Evolutionary conservation across 306 rosid genomes (phyloP).

Genomic region (Lupinus albus): DNA sequence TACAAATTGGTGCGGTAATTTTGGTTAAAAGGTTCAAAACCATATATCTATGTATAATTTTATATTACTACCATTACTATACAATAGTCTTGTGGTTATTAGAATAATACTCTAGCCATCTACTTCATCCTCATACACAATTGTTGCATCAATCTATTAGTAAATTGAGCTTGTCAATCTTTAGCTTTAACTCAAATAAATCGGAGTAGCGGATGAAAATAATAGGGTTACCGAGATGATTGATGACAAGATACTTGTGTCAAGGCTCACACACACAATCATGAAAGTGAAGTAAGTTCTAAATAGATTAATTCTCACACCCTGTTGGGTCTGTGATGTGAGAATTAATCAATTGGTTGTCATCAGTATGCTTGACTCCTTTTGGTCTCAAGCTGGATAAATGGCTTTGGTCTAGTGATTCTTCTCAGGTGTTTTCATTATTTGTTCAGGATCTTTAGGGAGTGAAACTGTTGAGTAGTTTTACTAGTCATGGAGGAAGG

Average conservation of each 20-base stretch:
- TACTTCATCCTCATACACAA: background rate
- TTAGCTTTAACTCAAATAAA: conserved; percentile 4
- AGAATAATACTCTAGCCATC: background rate
- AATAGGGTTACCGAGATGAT: background rate
- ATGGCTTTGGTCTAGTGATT: background rate
- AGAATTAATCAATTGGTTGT: too few relatives aligned
- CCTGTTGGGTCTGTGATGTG: background rate
- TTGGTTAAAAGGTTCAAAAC: conserved; percentile 12
- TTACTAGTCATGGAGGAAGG: background rate
- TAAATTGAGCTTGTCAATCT: conserved; percentile 1
- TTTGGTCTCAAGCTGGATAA: background rate
- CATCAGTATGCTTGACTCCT: too few relatives aligned
- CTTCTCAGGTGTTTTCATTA: background rate
- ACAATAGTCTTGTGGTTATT: background rate
- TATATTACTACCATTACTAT: background rate
- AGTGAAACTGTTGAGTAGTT: background rate
- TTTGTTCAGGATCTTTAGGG: background rate
- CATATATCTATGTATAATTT: background rate
- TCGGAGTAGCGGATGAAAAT: background rate
- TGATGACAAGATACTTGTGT: conserved; percentile 7
- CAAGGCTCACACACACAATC: background rate
- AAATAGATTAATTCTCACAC: background rate
- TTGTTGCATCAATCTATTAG: conserved; percentile 15
- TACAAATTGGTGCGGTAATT: background rate
- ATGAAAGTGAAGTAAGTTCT: background rate